phyloP scores from a whole-genome alignment of 2,329 filamentous ascomycete genomes.

The Boeremia exigua region DNA sequence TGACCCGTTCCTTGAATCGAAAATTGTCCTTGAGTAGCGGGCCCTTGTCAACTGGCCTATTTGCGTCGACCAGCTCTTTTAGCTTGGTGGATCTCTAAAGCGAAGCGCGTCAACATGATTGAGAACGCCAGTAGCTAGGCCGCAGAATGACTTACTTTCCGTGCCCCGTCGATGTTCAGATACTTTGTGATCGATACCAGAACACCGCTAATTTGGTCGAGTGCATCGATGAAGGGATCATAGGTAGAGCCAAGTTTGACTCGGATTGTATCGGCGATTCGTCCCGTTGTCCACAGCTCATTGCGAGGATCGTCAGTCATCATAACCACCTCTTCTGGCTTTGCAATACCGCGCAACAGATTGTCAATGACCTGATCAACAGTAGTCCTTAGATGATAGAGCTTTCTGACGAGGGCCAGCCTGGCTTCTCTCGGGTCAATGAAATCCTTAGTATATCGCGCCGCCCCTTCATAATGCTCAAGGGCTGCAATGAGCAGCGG shows the following conservation, averaged over 20 bases:
- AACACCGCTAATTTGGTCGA: too few relatives aligned
- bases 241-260: background rate
- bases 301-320: background rate
- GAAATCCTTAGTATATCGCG: background rate
- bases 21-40: too few relatives aligned
- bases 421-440: background rate
- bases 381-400: background rate
- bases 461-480: background rate
- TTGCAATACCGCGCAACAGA: background rate
- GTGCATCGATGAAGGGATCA: background rate
- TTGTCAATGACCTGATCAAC: background rate
- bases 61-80: too few relatives aligned
- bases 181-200: too few relatives aligned
- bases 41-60: too few relatives aligned
- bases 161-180: too few relatives aligned
- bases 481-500: background rate
- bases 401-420: background rate
- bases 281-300: background rate
- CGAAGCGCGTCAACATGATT: too few relatives aligned
- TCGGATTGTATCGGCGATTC: background rate
- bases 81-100: too few relatives aligned
- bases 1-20: too few relatives aligned
- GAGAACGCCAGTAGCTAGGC: too few relatives aligned
- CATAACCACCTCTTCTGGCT: background rate
- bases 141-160: too few relatives aligned